Base-by-base conservation (phyloP, 495 filamentous ascomycete genomes). In the Daldinia grandis region DNA sequence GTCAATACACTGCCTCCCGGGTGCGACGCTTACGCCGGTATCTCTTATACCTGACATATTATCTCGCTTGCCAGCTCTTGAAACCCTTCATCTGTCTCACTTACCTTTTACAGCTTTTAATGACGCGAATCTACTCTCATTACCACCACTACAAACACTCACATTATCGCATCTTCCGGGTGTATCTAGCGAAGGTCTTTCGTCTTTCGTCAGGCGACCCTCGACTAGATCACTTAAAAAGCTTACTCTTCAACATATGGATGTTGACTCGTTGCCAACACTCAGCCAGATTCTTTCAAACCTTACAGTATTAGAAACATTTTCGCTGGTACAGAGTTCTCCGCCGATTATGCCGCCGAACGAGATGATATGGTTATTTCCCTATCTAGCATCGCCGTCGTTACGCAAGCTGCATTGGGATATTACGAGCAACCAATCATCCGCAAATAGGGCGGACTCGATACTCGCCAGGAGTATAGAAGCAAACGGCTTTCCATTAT, bases 391-490 rank as follows among this genome's bases (percentile, higher is more conserved):
- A 1, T 94, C 90, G 0, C 76, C 79, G 1, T 87, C 84, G 19
- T 84, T 97, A 0, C 80, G 87, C 62, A 87, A 87, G 58, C 80
- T 95, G 14, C 92, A 95, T 79, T 95, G 94, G 94, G 92, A 97
- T 72, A 86, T 94, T 27, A 86, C 90, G 1, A 79, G 81, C 62
- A 74, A 82, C 14, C 76, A 80, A 6, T 66, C 76, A 12, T 68
- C 74, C 17, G 76, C 81, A 24, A 83, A 80, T 37, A 64, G 72
- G 19, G 91, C 93, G 9, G 93, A 93, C 64, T 83, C 80, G 5
- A 88, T 93, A 61, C 85, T 97, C 37, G 91, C 92, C 15, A 86
- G 85, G 65, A 90, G 90, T 55, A 94, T 97, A 58, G 78, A 83
- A 3, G 84, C 85, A 15, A 82, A 80, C 10, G 91, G 90, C 4